Evolutionary conservation across 2,329 filamentous ascomycete species (phyloP).

Genomic region (Microdochium trichocladiopsis): DNA sequence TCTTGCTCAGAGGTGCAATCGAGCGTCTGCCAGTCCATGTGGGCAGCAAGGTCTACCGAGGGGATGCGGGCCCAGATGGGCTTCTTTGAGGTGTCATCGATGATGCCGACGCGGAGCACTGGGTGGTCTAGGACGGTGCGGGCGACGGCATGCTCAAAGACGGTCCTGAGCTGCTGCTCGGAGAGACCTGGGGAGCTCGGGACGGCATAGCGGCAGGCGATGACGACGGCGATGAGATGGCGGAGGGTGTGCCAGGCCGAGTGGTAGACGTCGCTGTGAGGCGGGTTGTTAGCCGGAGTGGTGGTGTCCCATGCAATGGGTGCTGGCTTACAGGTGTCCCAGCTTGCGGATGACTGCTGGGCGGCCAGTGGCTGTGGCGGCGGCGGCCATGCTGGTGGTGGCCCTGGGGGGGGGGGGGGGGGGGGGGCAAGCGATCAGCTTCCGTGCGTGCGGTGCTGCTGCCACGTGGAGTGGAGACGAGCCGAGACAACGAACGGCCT

Average conservation of each 20-base stretch:
- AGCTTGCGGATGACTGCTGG: background rate
- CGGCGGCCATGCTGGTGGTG: too few species aligned
- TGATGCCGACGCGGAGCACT: constrained; percentile 7
- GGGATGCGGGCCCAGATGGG: constrained; percentile 8
- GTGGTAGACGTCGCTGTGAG: constrained; percentile 7
- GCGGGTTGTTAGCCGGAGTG: background rate
- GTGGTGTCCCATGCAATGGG: background rate
- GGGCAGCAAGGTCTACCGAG: constrained; percentile 6
- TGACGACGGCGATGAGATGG: constrained; percentile 6
- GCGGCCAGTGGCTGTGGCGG: too few species aligned
- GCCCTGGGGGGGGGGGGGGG: too few species aligned
- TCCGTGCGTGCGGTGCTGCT: too few species aligned
- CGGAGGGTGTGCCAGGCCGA: constrained; percentile 4
- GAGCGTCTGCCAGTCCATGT: constrained; percentile 7
- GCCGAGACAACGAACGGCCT: too few species aligned
- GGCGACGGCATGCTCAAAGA: constrained; percentile 7
- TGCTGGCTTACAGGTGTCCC: background rate
- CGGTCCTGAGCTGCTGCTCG: background rate
- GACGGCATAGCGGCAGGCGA: constrained; percentile 9
- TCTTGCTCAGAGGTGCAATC: background rate
- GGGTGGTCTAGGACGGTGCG: constrained; percentile 7
- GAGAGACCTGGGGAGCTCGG: constrained; percentile 1
- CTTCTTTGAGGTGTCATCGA: constrained; percentile 6
- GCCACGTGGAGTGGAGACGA: too few species aligned
- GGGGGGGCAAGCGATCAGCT: too few species aligned